These are phyloP conservation scores for Solanum chaucha DNA, from an alignment of 257 asterid genomes.

Conservation along the genomic window DNA sequence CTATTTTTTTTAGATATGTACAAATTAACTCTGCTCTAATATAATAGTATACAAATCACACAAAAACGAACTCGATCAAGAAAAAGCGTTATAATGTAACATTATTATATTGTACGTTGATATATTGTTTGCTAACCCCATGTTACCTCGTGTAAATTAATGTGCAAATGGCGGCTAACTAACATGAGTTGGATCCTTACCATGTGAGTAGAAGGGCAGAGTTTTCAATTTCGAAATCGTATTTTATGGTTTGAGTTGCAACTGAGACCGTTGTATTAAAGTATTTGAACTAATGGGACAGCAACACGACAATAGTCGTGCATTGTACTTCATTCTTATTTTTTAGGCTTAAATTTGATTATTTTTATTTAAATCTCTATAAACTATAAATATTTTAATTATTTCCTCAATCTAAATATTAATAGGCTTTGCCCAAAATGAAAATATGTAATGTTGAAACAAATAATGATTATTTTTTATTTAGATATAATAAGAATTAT, in stretches of 20 bases:
- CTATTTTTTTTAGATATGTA: no score
- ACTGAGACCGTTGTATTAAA: slow-evolving; percentile 2
- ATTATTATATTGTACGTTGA: neutral
- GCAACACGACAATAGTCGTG: neutral
- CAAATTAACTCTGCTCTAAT: no score
- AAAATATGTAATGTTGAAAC: neutral
- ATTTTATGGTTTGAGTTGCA: neutral
- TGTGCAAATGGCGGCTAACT: slow-evolving; percentile 24
- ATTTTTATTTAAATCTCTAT: no score
- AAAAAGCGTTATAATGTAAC: neutral
- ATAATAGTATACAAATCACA: no score
- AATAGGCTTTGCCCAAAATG: neutral
- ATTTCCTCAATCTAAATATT: neutral
- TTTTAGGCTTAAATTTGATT: neutral
- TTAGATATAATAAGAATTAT: no score
- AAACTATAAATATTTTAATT: neutral
- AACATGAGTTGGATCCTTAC: neutral
- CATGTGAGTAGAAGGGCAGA: neutral
- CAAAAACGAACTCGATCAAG: no score
- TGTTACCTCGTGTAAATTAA: neutral
- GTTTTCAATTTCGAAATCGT: neutral
- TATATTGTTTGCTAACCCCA: neutral
- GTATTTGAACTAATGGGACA: slow-evolving; percentile 3
- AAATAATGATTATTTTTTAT: no score
- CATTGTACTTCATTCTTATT: neutral